phyloP scores from a whole-genome alignment of 1,284 basidiomycete species.

The Prillingera fragicola region DNA sequence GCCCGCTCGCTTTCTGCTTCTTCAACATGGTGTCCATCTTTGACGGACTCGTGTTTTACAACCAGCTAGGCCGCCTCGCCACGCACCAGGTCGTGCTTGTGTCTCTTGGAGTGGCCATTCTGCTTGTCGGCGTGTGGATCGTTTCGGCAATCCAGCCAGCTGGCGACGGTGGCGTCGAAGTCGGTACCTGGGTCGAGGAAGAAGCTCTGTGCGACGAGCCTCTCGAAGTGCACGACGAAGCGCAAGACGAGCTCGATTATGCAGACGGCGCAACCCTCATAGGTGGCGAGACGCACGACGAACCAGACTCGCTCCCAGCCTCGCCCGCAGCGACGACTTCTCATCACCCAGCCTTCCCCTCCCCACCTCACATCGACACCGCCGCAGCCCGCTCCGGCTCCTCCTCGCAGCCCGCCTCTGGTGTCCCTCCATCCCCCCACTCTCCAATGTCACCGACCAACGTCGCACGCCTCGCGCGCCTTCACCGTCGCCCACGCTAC shows the following conservation, averaged over 20 bases:
- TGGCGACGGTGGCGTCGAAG: constrained; percentile 44
- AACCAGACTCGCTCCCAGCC: constrained; percentile 4
- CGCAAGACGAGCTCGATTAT: constrained; percentile 22
- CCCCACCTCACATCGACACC: constrained; percentile 1
- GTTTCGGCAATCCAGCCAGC: constrained; percentile 54
- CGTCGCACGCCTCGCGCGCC: too few species aligned
- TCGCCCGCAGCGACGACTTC: constrained; percentile 1
- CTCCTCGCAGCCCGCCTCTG: constrained; percentile 2
- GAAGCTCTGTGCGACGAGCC: constrained; percentile 17
- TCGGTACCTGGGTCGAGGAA: constrained; percentile 47
- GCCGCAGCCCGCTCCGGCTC: constrained; percentile 1
- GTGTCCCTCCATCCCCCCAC: constrained; percentile 10
- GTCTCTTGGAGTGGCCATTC: constrained; percentile 67
- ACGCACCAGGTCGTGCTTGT: constrained; percentile 68
- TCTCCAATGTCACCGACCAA: constrained; percentile 21
- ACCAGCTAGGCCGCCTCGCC: constrained; percentile 73
- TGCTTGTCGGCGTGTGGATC: constrained; percentile 85
- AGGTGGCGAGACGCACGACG: constrained; percentile 16
- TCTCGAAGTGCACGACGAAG: constrained; percentile 12
- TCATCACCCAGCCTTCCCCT: constrained; percentile 6
- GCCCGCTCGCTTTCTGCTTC: constrained; percentile 91
- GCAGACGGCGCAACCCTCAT: constrained; percentile 18
- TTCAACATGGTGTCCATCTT: constrained; percentile 90
- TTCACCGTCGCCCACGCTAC: constrained; percentile 27
- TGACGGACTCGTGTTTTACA: constrained; percentile 76